Evolutionary conservation across 306 rosid genomes (phyloP).

Genomic region (Vachellia pachyceras): DNA sequence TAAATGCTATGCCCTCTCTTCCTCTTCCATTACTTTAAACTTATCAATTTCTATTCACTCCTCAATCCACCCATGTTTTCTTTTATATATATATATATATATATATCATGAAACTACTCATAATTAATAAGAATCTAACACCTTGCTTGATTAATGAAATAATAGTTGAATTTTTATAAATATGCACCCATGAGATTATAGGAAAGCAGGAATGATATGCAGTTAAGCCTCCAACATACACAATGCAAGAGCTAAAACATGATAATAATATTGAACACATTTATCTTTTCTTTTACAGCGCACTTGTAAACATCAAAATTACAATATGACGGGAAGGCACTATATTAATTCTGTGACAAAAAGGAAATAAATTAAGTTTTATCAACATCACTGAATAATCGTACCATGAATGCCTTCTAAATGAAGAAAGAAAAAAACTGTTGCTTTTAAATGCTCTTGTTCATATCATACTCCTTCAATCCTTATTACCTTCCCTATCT

Average conservation of each 20-base stretch:
- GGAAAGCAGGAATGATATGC: background rate
- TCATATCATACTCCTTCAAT: background rate
- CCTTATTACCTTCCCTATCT: background rate
- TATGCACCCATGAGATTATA: background rate
- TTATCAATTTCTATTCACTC: background rate
- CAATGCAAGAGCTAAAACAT: background rate
- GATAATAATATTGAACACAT: background rate
- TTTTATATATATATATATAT: too few relatives aligned
- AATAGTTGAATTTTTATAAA: background rate
- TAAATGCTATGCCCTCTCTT: background rate
- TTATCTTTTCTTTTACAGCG: background rate
- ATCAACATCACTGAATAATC: slow-evolving; percentile 8
- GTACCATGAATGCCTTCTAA: background rate
- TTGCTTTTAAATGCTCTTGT: background rate
- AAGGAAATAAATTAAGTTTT: background rate
- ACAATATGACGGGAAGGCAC: background rate
- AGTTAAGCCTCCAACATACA: background rate
- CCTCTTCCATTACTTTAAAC: background rate
- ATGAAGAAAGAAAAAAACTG: background rate
- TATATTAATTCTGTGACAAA: slow-evolving; percentile 13
- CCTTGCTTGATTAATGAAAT: background rate
- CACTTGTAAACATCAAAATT: background rate
- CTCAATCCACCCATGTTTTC: background rate
- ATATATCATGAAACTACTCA: background rate
- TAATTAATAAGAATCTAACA: background rate